Base-by-base conservation (phyloP, 768 basidiomycete species). In the Russula olivacea region DNA sequence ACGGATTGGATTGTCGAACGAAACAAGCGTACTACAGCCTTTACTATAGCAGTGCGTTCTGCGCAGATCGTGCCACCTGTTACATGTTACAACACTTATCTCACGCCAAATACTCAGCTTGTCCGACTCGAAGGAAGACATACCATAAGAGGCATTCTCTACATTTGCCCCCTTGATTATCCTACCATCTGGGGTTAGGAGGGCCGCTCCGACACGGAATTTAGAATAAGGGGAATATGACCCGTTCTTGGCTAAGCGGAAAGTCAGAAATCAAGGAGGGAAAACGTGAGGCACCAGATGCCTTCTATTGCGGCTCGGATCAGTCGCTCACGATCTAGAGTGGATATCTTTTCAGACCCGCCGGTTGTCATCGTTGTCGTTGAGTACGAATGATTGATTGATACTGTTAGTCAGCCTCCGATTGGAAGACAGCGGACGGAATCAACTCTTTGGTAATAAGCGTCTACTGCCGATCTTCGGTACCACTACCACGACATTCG, bases 131-230 rank as follows among this genome's bases (percentile, higher is more conserved):
- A 28, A 19, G n/a, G 32, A 41, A n/a, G 17, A 62, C 38, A 56
- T 58, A 94, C 95, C 93, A 69, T 92, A 91, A 0, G 89, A 88
- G 0, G 93, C 93, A 69, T 97, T 98, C 77, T 99, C 97, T 64
- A 98, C 81, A 72, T 97, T 98, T 34, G 89, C 87, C 6, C 96
- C 94, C 64, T 83, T 87, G 63, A 96, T 83, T 23, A 96, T 82
- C 10, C 77, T 73, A 0, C 91, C 91, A 47, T 88, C 83, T 0
- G 80, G 71, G 2, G 86, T 77, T 19, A 98, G 74, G 12, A 98
- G 74, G 1, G 93, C 91, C 0, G 94, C 95, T 0, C 96, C 96
- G 17, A 98, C 96, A 9, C 88, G 85, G 71, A 99, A 97, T 34
- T 92, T 87, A 32, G 93, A 94, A 75, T 97, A 98, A 0, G 85